Evolutionary conservation across 805 yeast genomes (phyloP), one percentile per base, ranked within the genome.

Genomic region (Candida sanyiensis): DNA sequence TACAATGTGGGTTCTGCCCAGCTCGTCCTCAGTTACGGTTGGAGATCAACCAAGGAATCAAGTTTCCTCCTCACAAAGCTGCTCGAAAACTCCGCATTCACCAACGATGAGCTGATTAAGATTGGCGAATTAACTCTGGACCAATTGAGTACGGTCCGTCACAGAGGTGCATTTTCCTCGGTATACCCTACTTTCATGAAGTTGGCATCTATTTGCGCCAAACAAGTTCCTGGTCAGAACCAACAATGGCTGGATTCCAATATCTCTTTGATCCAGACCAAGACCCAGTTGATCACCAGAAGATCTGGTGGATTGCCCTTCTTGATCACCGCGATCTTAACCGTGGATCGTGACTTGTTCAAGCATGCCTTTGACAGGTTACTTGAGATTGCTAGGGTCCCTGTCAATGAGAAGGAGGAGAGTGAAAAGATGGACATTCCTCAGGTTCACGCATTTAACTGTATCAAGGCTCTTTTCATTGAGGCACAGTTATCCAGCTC

Each of bases 221-320:
- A 51, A 12, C 58, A 58, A 0, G 48, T 68, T 6, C 57, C 66
- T 12, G 48, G 47, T 0, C 64, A 62, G 28, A 78, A 89, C 5
- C 51, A 54, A 9, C 40, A 47, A 11, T 86, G 95, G 95, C 58
- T 88, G 3, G 53, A 65, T 12, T 58, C 64, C n/a, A 81, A 75
- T 47, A 49, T 88, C 12, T 52, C 56, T 4, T 55, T 76, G 33
- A 62, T 85, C 19, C 69, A 71, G 43, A 65, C 66, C 1, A 75
- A 72, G 49, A 67, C 82, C 0, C 89, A 86, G 50, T 72, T 74
- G 33, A 82, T 89, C 37, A 83, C 95, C 0, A 72, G 97, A 56
- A 69, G 97, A 47, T 88, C 97, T 1, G 97, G 96, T 3, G 97
- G 97, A 0, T 61, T 93, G 13, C 97, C 97, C 2, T 81, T 66